Evolutionary conservation across 768 basidiomycete species (phyloP).

Genomic region (Naganishia kalamii): DNA sequence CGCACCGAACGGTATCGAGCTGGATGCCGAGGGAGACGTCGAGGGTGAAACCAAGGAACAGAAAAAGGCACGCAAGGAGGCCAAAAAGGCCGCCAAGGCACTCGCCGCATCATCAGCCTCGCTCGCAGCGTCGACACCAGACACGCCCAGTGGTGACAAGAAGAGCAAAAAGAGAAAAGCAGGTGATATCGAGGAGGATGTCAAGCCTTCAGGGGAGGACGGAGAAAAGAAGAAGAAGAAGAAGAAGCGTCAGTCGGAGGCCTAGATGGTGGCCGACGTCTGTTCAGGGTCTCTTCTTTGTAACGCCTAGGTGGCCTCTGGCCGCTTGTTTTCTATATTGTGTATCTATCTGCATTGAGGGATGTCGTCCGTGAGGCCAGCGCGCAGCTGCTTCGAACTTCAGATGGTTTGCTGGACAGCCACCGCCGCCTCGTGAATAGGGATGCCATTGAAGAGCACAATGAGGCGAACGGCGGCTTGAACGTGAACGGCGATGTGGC

Average conservation of each 20-base stretch:
- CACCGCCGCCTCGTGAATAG: no score
- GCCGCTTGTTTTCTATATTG: slow-evolving; percentile 13
- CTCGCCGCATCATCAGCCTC: slow-evolving; percentile 37
- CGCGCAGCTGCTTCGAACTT: no score
- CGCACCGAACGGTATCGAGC: slow-evolving; percentile 35
- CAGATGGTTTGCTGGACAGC: no score
- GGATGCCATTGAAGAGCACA: no score
- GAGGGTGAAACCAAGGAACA: slow-evolving; percentile 67
- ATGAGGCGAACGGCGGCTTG: no score
- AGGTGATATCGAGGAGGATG: slow-evolving; percentile 33
- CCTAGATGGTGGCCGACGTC: neutral
- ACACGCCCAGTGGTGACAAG: slow-evolving; percentile 15
- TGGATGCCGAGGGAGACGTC: slow-evolving; percentile 46
- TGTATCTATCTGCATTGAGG: slow-evolving; percentile 5
- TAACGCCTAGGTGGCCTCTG: slow-evolving; percentile 2
- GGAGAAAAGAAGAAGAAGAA: slow-evolving; percentile 49
- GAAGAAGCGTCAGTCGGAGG: slow-evolving; percentile 33
- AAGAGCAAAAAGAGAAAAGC: slow-evolving; percentile 44
- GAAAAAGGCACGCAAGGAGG: slow-evolving; percentile 62
- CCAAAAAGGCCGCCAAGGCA: slow-evolving; percentile 56
- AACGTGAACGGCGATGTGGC: no score
- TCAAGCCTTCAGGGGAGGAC: slow-evolving; percentile 31
- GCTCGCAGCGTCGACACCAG: slow-evolving; percentile 46
- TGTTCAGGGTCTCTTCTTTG: neutral
- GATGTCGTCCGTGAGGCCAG: neutral